Percentiles rank a stretch among this genome's conserved stretches.
phyloP scores from a whole-genome alignment of 176 grass and related monocot genomes.

The Puccinellia tenuiflora region DNA sequence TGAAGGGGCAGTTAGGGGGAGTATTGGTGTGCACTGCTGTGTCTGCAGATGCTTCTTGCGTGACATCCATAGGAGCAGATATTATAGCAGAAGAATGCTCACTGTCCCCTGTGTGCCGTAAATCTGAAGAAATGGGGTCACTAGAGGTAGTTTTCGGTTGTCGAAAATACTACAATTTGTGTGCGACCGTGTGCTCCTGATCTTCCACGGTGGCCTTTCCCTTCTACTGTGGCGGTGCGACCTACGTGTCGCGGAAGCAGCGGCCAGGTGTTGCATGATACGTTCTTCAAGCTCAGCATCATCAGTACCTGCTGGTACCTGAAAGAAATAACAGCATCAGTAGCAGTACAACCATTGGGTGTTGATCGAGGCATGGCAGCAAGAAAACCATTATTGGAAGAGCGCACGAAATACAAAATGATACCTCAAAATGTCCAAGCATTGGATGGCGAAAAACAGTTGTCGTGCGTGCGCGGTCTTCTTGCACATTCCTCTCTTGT shows the following conservation, averaged over 20 bases:
- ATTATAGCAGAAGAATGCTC: not conserved
- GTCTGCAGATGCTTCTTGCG: constrained; percentile 5
- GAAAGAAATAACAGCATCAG: not conserved
- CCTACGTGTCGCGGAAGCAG: constrained; percentile 55
- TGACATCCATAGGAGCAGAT: not conserved
- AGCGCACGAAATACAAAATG: not conserved
- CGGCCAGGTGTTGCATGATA: constrained; percentile 65
- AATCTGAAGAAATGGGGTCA: constrained; percentile 20
- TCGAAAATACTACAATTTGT: constrained; percentile 50
- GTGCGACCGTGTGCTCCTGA: constrained; percentile 45
- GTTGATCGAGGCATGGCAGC: not conserved
- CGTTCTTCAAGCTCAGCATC: constrained; percentile 66
- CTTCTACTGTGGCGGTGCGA: constrained; percentile 51
- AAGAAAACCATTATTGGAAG: not conserved
- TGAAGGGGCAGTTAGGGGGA: not conserved
- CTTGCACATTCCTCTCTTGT: constrained; percentile 58
- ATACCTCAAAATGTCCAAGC: constrained; percentile 83
- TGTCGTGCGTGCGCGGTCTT: constrained; percentile 33
- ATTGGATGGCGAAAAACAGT: constrained; percentile 74
- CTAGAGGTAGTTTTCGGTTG: constrained; percentile 29
- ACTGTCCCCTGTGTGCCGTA: not conserved
- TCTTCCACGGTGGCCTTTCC: constrained; percentile 42
- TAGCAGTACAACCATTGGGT: not conserved
- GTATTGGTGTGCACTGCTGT: not conserved
- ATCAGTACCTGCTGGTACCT: constrained; percentile 37